A percentile compares a stretch with the other conserved stretches of the same genome.
These are phyloP conservation scores for Mycena capillaripes DNA, from an alignment of 768 basidiomycete genomes.

Conservation along the genomic window DNA sequence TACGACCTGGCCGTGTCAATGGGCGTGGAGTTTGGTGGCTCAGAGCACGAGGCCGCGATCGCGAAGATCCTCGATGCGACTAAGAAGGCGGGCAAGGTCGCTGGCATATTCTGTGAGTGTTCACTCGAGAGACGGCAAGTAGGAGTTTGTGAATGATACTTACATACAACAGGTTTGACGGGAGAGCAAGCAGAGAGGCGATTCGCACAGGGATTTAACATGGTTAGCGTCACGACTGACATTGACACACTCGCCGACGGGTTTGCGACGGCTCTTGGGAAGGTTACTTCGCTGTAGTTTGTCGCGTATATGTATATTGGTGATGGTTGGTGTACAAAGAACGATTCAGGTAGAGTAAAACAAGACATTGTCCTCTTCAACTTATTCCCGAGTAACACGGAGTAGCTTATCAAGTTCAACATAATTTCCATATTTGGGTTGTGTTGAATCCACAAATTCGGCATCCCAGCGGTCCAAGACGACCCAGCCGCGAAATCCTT, in stretches of 20 bases:
- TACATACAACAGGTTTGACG: slow-evolving; percentile 33
- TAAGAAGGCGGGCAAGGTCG: slow-evolving; percentile 40
- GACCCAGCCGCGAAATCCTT: background rate
- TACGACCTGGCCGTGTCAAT: slow-evolving; percentile 42
- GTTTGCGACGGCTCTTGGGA: slow-evolving; percentile 36
- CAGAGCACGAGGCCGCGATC: slow-evolving; percentile 40
- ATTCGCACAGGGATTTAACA: slow-evolving; percentile 44
- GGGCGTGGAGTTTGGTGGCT: slow-evolving; percentile 41
- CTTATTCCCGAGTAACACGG: background rate
- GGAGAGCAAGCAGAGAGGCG: slow-evolving; percentile 43
- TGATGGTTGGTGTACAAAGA: too few relatives aligned
- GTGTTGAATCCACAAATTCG: background rate
- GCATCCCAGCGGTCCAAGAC: background rate
- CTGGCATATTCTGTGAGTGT: slow-evolving; percentile 42
- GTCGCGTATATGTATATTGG: too few relatives aligned
- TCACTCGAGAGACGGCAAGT: background rate
- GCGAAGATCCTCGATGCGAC: slow-evolving; percentile 38
- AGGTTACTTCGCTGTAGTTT: slow-evolving; percentile 24
- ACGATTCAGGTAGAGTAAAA: too few relatives aligned
- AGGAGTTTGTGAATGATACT: background rate
- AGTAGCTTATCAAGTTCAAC: background rate
- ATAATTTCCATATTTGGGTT: background rate
- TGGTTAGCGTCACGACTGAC: slow-evolving; percentile 45
- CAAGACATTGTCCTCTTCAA: too few relatives aligned
- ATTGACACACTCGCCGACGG: slow-evolving; percentile 41